phyloP scores from a whole-genome alignment of 148 eudicot genomes.

The Rhododendron kiyosumense region DNA sequence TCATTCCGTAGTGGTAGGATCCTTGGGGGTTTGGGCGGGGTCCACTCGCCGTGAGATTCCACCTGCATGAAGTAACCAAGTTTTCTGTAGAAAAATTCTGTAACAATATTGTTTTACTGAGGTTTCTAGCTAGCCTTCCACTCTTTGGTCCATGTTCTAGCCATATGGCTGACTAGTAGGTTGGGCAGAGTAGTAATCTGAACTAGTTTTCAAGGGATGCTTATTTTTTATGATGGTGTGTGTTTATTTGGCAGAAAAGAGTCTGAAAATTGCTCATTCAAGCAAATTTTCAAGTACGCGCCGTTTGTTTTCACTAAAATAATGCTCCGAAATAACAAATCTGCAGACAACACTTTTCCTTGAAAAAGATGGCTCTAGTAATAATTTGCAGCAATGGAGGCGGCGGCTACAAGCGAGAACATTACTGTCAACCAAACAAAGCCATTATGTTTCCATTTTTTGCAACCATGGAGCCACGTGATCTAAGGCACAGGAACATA shows the following conservation, averaged over 20 bases:
- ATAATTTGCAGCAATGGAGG: too few species aligned
- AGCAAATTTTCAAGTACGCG: background rate
- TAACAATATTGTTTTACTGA: background rate
- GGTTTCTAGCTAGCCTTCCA: background rate
- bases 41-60: slow-evolving; percentile 87
- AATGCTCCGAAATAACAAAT: too few species aligned
- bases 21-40: slow-evolving; percentile 99
- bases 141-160: background rate
- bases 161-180: background rate
- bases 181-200: background rate
- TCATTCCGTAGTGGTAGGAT: slow-evolving; percentile 87
- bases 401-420: background rate
- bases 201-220: background rate
- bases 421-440: too few species aligned
- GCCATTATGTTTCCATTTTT: too few species aligned
- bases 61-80: slow-evolving; percentile 24
- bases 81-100: background rate
- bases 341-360: too few species aligned
- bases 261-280: background rate
- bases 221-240: too few species aligned
- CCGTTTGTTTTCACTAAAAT: background rate
- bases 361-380: background rate
- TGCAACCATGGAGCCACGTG: background rate
- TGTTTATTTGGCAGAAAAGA: background rate
- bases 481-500: background rate